These are phyloP conservation scores for Gelatoporia subvermispora DNA, from an alignment of 768 basidiomycete species.

Conservation along the genomic window DNA sequence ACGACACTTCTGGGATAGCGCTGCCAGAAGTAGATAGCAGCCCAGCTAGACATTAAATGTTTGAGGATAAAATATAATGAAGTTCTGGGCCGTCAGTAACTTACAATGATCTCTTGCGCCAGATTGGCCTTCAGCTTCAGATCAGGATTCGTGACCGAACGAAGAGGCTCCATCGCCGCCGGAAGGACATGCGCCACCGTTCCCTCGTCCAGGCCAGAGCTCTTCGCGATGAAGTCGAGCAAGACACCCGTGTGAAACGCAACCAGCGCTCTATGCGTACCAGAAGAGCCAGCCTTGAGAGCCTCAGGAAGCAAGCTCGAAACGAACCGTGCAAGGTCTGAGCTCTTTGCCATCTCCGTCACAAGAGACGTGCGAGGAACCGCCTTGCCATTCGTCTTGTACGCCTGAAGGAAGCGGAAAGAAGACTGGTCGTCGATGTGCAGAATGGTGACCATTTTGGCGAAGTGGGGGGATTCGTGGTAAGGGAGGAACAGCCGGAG, in stretches of 20 bases:
- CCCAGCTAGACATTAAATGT: constrained; percentile 45
- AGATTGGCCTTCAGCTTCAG: constrained; percentile 9
- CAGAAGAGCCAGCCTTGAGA: constrained; percentile 35
- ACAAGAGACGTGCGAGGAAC: constrained; percentile 72
- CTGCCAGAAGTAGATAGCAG: constrained; percentile 66
- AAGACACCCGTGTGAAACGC: constrained; percentile 79
- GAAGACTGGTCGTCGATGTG: constrained; percentile 61
- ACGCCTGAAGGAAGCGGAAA: constrained; percentile 68
- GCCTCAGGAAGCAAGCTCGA: constrained; percentile 58
- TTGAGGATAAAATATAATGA: not conserved
- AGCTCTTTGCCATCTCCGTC: constrained; percentile 64
- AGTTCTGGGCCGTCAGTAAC: constrained; percentile 13
- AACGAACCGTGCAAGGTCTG: constrained; percentile 70
- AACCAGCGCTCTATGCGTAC: constrained; percentile 58
- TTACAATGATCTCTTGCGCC: constrained; percentile 51
- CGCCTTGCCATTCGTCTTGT: constrained; percentile 71
- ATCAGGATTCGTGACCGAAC: constrained; percentile 10
- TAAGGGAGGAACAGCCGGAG: constrained; percentile 88
- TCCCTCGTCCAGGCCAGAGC: constrained; percentile 57
- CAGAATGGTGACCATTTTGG: constrained; percentile 87
- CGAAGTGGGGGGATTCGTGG: constrained; percentile 91
- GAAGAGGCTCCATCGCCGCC: constrained; percentile 56
- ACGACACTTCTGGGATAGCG: constrained; percentile 61
- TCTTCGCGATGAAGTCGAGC: constrained; percentile 70
- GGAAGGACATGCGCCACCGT: constrained; percentile 61